Evolutionary conservation across 441 rosid species (phyloP), one percentile per base, ranked within the genome.

Genomic region (Populus tomentosa): DNA sequence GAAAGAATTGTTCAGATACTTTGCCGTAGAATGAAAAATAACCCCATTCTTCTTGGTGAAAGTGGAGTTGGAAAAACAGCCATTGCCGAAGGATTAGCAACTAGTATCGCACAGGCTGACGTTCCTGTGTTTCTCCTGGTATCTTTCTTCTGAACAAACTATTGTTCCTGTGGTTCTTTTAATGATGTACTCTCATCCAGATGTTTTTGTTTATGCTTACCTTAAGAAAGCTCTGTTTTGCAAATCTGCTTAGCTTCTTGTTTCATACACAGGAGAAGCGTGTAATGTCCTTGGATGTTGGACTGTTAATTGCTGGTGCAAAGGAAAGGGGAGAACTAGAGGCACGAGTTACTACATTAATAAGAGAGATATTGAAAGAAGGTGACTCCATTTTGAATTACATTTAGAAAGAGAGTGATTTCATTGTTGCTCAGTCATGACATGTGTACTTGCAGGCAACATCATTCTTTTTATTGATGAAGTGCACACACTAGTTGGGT

Each of bases 51-150:
- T 82, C 95, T 97, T 66, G 99, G 99, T 86, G 99, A 94, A 87
- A 93, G 97, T 90, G 98, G 99, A 70, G 99, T 97, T 71, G 99
- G 99, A 71, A 97, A 97, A 86, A 97, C 98, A 70, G 99, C 98
- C 77, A 94, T 97, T 83, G 98, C 98, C 1, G 98, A 97, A 88
- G 98, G 88, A 74, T 93, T 97, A 79, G 97, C 98, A 6, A 91
- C 89, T 61, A 90, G 92, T 23, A 97, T 97, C 83, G 89, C 98
- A 23, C 90, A 83, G 81, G 97, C 98, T 66, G 94, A 94, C 66
- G 93, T 90, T 84, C 99, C 98, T 69, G 90, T 90, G 63, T 93
- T 95, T 69, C 96, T 97, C 94, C 79, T 90, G 88, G 99, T 94
- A 78, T 10, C 90, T 75, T 72, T 69, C 78, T 74, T 13, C 69